These are phyloP conservation scores for Leptographium radiaticola DNA, from an alignment of 2,329 filamentous ascomycete species.

Conservation along the genomic window DNA sequence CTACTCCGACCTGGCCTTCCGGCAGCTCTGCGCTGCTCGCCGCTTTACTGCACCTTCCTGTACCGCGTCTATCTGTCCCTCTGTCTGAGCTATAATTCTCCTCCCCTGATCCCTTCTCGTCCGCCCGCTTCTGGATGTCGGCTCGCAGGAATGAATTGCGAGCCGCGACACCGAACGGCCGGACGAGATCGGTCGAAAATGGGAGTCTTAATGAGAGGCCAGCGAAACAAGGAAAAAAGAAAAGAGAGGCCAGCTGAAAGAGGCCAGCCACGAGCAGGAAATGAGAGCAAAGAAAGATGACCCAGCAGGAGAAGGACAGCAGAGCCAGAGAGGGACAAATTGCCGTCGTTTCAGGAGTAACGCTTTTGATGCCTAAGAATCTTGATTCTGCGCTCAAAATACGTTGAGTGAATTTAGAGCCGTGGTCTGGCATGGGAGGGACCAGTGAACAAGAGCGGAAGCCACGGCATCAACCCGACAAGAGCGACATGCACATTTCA, in stretches of 20 bases:
- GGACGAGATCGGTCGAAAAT: neutral
- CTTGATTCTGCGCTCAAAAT: neutral
- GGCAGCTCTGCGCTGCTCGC: neutral
- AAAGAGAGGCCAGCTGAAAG: neutral
- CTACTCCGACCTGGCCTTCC: neutral
- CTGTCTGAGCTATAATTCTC: neutral
- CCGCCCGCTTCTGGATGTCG: neutral
- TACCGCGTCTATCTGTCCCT: neutral
- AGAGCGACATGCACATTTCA: neutral
- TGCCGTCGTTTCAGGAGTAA: neutral
- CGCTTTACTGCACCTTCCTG: neutral
- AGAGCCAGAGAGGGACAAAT: neutral
- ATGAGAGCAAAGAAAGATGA: neutral
- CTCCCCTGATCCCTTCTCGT: neutral
- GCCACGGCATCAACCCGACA: neutral
- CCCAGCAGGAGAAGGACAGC: neutral
- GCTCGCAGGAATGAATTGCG: slow-evolving; percentile 2
- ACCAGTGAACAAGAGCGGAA: neutral
- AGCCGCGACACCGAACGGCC: neutral
- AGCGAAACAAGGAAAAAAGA: neutral
- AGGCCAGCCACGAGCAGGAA: neutral
- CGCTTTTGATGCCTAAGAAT: neutral
- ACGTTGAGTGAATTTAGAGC: neutral
- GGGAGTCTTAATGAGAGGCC: neutral
- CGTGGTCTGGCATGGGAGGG: neutral